Percentiles rank a stretch among this genome's conserved stretches.
Conservation (phyloP, 1,139 yeast genomes). For the Yamadazyma blattariae region DNA sequence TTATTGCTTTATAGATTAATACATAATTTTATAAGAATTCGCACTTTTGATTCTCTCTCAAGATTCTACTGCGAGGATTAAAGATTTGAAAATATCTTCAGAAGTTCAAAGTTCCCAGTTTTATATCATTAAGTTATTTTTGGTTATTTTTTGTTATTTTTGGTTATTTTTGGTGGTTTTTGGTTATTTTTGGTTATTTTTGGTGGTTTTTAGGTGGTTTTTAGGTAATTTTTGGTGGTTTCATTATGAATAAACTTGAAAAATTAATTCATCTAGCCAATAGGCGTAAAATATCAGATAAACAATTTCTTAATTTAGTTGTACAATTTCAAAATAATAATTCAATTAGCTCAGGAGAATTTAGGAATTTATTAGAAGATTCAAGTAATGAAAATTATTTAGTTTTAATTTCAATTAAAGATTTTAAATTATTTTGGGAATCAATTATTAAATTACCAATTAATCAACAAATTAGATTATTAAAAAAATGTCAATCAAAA, state of each 20-base stretch:
- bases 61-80: too few relatives aligned
- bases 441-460: slow-evolving; percentile 11
- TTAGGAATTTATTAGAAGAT: slow-evolving; percentile 15
- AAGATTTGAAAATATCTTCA: too few relatives aligned
- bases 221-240: too few relatives aligned
- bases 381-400: slow-evolving; percentile 12
- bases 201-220: too few relatives aligned
- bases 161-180: too few relatives aligned
- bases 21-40: neutral
- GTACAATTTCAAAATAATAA: slow-evolving; percentile 15
- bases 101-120: too few relatives aligned
- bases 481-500: slow-evolving; percentile 12
- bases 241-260: slow-evolving; percentile 7
- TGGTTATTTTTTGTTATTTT: too few relatives aligned
- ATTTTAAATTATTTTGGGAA: slow-evolving; percentile 13
- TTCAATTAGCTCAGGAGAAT: slow-evolving; percentile 15
- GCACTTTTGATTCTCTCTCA: neutral
- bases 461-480: slow-evolving; percentile 12
- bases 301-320: slow-evolving; percentile 18
- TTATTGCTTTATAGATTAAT: neutral
- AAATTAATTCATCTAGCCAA: slow-evolving; percentile 16
- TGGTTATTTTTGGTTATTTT: too few relatives aligned
- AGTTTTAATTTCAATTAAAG: slow-evolving; percentile 6
- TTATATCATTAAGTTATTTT: too few relatives aligned
- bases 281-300: slow-evolving; percentile 13